Conservation (phyloP, 2,329 filamentous ascomycete species). For the Emergomyces africanus region DNA sequence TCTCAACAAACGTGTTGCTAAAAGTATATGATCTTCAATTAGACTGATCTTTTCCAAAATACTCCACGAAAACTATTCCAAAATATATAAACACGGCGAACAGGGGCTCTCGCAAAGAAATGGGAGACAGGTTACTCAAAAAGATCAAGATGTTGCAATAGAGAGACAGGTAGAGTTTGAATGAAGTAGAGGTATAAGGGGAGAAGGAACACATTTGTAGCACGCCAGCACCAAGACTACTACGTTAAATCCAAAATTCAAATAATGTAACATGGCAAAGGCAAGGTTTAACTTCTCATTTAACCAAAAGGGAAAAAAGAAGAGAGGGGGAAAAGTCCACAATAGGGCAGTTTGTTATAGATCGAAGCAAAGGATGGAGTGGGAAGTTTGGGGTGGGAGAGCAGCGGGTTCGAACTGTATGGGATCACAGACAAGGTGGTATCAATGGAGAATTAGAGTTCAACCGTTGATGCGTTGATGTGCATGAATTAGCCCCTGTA, state of each 20-base stretch:
- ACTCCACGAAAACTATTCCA: neutral
- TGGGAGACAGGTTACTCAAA: neutral
- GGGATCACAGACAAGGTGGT: neutral
- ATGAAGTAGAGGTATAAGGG: neutral
- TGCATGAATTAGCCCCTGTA: neutral
- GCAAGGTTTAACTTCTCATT: neutral
- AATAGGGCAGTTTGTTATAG: neutral
- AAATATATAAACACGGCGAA: neutral
- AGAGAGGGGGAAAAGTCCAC: too few species aligned
- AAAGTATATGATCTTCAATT: neutral
- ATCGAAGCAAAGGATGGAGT: neutral
- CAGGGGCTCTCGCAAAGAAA: neutral
- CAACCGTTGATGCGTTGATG: neutral
- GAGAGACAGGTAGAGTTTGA: neutral
- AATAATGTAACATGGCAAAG: neutral
- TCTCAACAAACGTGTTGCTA: neutral
- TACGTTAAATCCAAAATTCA: neutral
- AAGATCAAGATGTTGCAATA: neutral
- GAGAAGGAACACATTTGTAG: neutral
- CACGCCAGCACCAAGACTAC: neutral
- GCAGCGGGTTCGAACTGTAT: neutral
- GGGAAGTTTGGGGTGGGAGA: neutral
- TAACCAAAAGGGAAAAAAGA: too few species aligned
- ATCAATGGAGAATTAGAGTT: neutral
- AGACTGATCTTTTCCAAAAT: neutral